Percentiles rank a stretch among this genome's conserved stretches.
These are phyloP conservation scores for Globisporangium abappressorium DNA, from an alignment of 352 stramenopile genomes.

Conservation along the genomic window DNA sequence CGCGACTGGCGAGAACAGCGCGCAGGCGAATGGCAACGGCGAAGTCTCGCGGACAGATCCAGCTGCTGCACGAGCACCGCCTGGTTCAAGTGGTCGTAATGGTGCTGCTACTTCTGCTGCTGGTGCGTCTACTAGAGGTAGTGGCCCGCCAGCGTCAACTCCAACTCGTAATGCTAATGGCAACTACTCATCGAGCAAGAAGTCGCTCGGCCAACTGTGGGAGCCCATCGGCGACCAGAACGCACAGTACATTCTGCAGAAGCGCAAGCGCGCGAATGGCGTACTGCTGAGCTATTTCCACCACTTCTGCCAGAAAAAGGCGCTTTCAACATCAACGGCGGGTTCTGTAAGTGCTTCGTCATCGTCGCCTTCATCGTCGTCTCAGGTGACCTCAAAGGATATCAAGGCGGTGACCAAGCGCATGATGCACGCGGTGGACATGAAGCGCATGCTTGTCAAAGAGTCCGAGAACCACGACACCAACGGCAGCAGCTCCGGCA, in stretches of 20 bases:
- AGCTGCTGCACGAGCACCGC: neutral
- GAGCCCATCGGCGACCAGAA: conserved; percentile 75
- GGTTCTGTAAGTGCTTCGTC: neutral
- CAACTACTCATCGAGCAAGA: conserved; percentile 27
- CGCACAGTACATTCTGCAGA: conserved; percentile 53
- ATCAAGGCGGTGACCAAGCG: conserved; percentile 47
- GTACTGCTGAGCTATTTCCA: conserved; percentile 55
- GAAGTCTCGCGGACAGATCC: neutral
- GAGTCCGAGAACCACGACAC: neutral
- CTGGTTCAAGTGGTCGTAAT: conserved; percentile 1
- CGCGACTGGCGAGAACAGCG: conserved; percentile 7
- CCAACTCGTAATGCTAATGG: neutral
- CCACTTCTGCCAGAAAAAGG: conserved; percentile 32
- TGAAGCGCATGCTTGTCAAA: conserved; percentile 6
- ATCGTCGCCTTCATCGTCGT: neutral
- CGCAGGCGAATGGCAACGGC: neutral
- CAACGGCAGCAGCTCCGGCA: neutral
- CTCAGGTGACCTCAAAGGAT: conserved; percentile 24
- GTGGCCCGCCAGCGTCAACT: neutral
- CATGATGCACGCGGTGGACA: conserved; percentile 54
- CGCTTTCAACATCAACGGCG: neutral
- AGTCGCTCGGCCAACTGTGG: conserved; percentile 56
- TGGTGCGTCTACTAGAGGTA: neutral
- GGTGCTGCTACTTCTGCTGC: neutral
- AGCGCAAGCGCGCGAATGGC: conserved; percentile 49